A percentile compares a stretch with the other conserved stretches of the same genome.
Evolutionary conservation across 805 yeast genomes (phyloP).

Genomic region (Yarrowia deformans): DNA sequence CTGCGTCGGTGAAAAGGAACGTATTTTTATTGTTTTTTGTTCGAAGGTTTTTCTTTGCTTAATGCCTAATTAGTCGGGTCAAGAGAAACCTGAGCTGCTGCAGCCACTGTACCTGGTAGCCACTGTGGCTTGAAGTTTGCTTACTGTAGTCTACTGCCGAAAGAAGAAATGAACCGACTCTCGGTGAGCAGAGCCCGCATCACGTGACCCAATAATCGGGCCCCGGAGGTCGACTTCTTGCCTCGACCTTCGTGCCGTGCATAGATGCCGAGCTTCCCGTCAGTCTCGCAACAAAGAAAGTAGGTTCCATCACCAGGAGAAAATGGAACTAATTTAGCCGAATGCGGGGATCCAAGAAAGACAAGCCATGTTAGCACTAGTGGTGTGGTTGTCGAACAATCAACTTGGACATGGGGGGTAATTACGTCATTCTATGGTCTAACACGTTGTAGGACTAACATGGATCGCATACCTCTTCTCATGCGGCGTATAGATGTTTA

Average conservation of each 20-base stretch:
- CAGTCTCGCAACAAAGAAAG: not conserved
- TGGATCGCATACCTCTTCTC: not conserved
- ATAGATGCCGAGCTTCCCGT: constrained; percentile 5
- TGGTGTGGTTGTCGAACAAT: not conserved
- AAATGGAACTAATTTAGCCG: not conserved
- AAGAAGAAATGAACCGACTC: not conserved
- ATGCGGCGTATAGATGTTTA: not conserved
- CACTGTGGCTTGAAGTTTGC: constrained; percentile 28
- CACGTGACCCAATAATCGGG: not conserved
- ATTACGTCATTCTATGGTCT: constrained; percentile 1
- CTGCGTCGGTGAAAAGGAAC: not conserved
- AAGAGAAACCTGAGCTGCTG: not conserved
- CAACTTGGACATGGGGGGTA: constrained; percentile 18
- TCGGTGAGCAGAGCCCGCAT: not conserved
- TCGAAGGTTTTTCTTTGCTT: not conserved
- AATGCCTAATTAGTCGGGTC: not conserved
- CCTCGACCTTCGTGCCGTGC: not conserved
- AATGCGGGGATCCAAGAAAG: not conserved
- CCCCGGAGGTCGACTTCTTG: not conserved
- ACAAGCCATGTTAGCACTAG: not conserved
- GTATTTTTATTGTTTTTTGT: not conserved
- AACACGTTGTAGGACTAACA: not conserved
- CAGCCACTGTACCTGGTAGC: constrained; percentile 35
- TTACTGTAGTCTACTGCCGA: not conserved
- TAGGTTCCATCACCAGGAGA: not conserved